Evolutionary conservation across 257 asterid species (phyloP).

Genomic region (Paulownia fortunei): DNA sequence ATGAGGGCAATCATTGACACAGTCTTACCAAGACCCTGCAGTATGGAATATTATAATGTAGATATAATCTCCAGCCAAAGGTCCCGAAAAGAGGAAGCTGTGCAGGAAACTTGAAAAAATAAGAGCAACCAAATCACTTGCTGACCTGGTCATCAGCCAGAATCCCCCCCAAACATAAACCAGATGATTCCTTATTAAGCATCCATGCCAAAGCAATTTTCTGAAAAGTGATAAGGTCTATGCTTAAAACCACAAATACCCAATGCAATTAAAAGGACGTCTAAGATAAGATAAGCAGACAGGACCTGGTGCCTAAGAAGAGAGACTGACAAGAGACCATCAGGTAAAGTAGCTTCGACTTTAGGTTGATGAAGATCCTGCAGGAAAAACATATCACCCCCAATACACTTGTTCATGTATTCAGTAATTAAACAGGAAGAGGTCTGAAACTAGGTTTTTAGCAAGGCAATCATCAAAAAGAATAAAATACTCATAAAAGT

Average conservation of each 20-base stretch:
- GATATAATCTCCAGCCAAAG: background rate
- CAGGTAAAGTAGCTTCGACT: conserved; percentile 61
- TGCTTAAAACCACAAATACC: conserved; percentile 32
- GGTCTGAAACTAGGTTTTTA: background rate
- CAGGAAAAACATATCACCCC: conserved; percentile 30
- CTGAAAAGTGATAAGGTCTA: conserved; percentile 49
- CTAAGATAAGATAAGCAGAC: conserved; percentile 33
- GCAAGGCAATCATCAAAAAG: conserved; percentile 6
- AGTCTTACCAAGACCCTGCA: conserved; percentile 98
- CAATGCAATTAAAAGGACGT: conserved; percentile 34
- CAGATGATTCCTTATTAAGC: conserved; percentile 85
- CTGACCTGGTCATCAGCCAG: conserved; percentile 99
- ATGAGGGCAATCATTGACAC: conserved; percentile 92
- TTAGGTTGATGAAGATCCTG: conserved; percentile 84
- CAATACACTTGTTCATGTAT: conserved; percentile 9
- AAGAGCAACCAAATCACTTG: conserved; percentile 20
- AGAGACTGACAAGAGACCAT: conserved; percentile 84
- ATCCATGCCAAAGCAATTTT: conserved; percentile 96
- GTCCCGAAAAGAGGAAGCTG: conserved; percentile 5
- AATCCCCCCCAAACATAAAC: conserved; percentile 89
- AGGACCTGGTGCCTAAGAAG: conserved; percentile 97
- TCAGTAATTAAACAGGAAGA: background rate
- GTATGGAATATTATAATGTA: conserved; percentile 27
- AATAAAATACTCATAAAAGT: background rate
- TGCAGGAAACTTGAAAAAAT: conserved; percentile 15